Conservation (phyloP, 768 basidiomycete species). For the Lentinula lateritia region DNA sequence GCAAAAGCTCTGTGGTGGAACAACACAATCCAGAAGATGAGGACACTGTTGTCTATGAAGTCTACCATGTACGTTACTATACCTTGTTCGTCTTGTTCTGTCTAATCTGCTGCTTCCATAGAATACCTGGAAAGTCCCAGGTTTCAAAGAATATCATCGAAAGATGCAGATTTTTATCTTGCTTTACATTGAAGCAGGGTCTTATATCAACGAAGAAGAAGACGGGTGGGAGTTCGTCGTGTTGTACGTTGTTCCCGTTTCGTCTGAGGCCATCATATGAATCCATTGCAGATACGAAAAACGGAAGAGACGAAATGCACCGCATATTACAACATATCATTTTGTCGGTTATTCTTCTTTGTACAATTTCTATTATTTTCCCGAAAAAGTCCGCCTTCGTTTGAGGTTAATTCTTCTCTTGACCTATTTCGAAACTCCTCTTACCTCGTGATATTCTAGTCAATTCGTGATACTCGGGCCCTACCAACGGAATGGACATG, state of each 20-base stretch:
- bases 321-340: slow-evolving; percentile 66
- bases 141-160: slow-evolving; percentile 87
- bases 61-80: slow-evolving; percentile 70
- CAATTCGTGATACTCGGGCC: slow-evolving; percentile 94
- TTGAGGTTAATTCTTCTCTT: slow-evolving; percentile 55
- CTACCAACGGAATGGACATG: slow-evolving; percentile 86
- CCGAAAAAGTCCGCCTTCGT: slow-evolving; percentile 82
- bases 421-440: background rate
- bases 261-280: background rate
- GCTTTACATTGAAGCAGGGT: slow-evolving; percentile 93
- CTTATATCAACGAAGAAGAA: slow-evolving; percentile 92
- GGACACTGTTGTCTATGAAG: slow-evolving; percentile 75
- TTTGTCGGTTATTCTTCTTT: slow-evolving; percentile 93
- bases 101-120: slow-evolving; percentile 21
- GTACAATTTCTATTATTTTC: slow-evolving; percentile 95
- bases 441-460: slow-evolving; percentile 30
- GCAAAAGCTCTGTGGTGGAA: slow-evolving; percentile 48
- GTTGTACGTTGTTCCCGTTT: slow-evolving; percentile 47
- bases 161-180: slow-evolving; percentile 93
- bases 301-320: slow-evolving; percentile 51
- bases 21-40: slow-evolving; percentile 44
- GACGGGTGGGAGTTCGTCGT: slow-evolving; percentile 91
- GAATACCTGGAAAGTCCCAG: slow-evolving; percentile 81
- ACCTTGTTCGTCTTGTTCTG: background rate
- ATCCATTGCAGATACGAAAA: slow-evolving; percentile 67